Base-by-base conservation (phyloP, 2,329 filamentous ascomycete genomes). In the Polychaeton citri region DNA sequence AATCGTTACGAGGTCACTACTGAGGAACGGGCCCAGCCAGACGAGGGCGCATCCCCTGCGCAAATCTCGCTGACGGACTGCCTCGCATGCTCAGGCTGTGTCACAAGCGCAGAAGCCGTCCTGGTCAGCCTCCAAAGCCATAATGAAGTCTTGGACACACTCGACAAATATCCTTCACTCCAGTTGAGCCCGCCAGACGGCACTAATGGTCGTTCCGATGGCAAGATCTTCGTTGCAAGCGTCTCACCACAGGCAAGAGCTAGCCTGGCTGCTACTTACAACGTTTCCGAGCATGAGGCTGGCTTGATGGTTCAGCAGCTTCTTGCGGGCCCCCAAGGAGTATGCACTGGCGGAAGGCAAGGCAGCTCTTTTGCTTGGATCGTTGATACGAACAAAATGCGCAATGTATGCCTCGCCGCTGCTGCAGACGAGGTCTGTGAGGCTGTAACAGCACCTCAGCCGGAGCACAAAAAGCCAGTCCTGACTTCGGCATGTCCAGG, bases 61-160 rank as follows among this genome's bases (percentile, higher is more conserved):
- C 78, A 93, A 55, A 96, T 98, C 50, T 95, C 87, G 33, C 74
- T 98, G 42, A 96, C 90, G 5, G 90, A 98, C 61, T 98, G 90
- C 54, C 79, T 98, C 34, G 90, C 90, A 35, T 98, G 90, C 61
- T 95, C 90, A 7, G 90, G 90, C 36, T 98, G 90, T 59, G 90
- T 98, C 35, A 98, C 90, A 15, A 94, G 87, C 5, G 90, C 90
- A 32, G 90, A 98, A 63, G 90, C 90, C 12, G 84, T 98, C n/a
- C 74, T 98, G 30, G 86, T 98, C 35, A 90, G 83, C 39, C 64
- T 98, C 37, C 90, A 98, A 61, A 93, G 84, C 47, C 90, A 98
- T 59, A 75, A 78, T 24, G 90, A 98, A 61, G 87, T 98, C 6
- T 68, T 98, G 33, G 74, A 73, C 40, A 80, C 82, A 4, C 72